phyloP scores from a whole-genome alignment of 2,329 filamentous ascomycete genomes.

The Sordariomycetes sp. region DNA sequence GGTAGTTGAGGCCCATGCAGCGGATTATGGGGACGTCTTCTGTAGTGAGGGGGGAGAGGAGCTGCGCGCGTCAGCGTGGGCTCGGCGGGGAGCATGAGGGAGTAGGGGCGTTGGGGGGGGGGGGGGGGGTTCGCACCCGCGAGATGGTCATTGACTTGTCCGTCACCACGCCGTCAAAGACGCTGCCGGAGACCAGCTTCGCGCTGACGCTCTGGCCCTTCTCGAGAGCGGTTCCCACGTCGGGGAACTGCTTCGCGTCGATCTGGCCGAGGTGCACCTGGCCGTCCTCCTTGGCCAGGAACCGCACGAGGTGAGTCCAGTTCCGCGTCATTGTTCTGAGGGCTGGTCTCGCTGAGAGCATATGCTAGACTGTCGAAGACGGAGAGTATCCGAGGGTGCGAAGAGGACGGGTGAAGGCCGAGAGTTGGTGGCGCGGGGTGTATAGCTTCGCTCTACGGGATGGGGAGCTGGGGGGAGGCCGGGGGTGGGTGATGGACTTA shows the following conservation, averaged over 20 bases:
- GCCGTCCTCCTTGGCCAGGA: conserved; percentile 25
- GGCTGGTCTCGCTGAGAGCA: background rate
- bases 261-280: conserved; percentile 24
- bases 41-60: conserved; percentile 51
- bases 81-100: too few relatives aligned
- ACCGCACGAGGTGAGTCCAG: conserved; percentile 26
- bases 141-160: conserved; percentile 14
- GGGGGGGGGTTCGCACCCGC: conserved; percentile 8
- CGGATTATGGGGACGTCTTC: conserved; percentile 53
- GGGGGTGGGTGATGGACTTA: background rate
- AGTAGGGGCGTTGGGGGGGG: background rate
- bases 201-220: conserved; percentile 18
- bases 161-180: conserved; percentile 20
- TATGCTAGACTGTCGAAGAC: background rate
- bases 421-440: background rate
- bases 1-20: conserved; percentile 61
- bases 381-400: background rate
- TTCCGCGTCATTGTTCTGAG: conserved; percentile 9
- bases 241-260: conserved; percentile 15
- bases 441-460: background rate
- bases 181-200: conserved; percentile 17
- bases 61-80: conserved; percentile 7
- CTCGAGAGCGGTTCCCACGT: conserved; percentile 19
- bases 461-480: background rate
- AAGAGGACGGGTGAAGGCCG: background rate